Base-by-base conservation (phyloP, 805 yeast species). In the Nakazawaea populi region DNA sequence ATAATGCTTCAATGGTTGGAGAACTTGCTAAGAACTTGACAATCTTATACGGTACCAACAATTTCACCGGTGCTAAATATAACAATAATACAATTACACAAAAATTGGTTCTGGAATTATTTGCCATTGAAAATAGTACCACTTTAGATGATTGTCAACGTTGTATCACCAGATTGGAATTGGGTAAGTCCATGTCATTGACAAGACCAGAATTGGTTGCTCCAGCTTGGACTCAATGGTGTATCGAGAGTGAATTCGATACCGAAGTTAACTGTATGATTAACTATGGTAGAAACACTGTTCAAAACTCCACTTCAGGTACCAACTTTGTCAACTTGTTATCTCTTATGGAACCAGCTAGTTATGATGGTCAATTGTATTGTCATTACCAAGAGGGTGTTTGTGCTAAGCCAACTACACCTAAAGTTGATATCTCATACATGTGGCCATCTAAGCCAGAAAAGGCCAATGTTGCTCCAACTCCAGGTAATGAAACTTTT, bases 331-430 rank as follows among this genome's bases (percentile, higher is more conserved):
- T 77, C 11, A 77, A 79, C 54, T 65, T 80, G 64, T 58, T 80
- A 42, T 68, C 71, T 24, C 58, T 75, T 47, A 76, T 82, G 74
- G 76, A 79, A 55, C 79, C 84, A 11, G 59, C 65, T 48, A 72
- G 80, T 10, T 57, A 70, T 32, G 87, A 82, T 57, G 85, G 83
- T 34, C 77, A 77, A 42, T 81, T 81, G 58, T 80, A 81, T 65
- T 85, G 91, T 62, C 74, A 79, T 63, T 77, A 65, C 61, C 65
- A 73, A 56, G 70, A 73, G 45, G 68, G 70, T 45, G 72, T 74
- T 11, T 85, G 90, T 64, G 60, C 69, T 4, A 66, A 76, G 36
- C 89, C 89, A 5, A 63, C 62, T 14, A 71, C 82, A 3, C 83
- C 83, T 1, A 70, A 71, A 51, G 62, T 77, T 54, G 75, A 80